phyloP scores from a whole-genome alignment of 768 basidiomycete genomes.

The Coprinopsis strossmayeri region DNA sequence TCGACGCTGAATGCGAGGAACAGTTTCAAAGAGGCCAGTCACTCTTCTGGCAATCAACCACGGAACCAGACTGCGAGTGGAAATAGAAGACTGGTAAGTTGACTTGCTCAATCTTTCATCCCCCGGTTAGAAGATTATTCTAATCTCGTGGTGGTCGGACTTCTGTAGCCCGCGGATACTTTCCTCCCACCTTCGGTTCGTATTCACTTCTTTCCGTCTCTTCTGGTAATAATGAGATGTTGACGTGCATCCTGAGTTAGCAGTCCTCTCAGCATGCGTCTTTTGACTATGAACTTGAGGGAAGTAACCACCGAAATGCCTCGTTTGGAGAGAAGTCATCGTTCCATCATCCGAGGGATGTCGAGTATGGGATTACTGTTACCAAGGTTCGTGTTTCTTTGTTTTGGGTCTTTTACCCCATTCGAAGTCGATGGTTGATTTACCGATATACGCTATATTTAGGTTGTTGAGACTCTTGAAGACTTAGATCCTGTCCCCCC shows the following conservation, averaged over 20 bases:
- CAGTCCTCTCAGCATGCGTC: not conserved
- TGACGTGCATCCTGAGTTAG: not conserved
- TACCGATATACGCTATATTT: not conserved
- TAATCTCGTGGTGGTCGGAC: too few relatives aligned
- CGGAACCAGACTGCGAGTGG: not conserved
- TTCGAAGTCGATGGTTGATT: not conserved
- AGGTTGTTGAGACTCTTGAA: not conserved
- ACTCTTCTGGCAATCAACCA: not conserved
- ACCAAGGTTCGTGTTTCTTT: constrained; percentile 24
- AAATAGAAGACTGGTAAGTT: not conserved
- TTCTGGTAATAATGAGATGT: not conserved
- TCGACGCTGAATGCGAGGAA: constrained; percentile 43
- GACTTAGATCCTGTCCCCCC: too few relatives aligned
- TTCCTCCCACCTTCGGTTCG: not conserved
- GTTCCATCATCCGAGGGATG: constrained; percentile 12
- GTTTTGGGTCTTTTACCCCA: not conserved
- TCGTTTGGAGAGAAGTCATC: constrained; percentile 5
- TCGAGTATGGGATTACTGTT: constrained; percentile 32
- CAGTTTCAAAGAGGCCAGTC: constrained; percentile 20
- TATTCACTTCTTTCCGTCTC: not conserved
- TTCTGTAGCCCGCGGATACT: not conserved
- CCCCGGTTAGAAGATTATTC: too few relatives aligned
- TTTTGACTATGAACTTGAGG: not conserved
- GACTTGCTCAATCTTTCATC: too few relatives aligned
- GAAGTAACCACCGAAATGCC: not conserved